Base-by-base conservation (phyloP, 495 filamentous ascomycete genomes). In the Emericellopsis terricola region DNA sequence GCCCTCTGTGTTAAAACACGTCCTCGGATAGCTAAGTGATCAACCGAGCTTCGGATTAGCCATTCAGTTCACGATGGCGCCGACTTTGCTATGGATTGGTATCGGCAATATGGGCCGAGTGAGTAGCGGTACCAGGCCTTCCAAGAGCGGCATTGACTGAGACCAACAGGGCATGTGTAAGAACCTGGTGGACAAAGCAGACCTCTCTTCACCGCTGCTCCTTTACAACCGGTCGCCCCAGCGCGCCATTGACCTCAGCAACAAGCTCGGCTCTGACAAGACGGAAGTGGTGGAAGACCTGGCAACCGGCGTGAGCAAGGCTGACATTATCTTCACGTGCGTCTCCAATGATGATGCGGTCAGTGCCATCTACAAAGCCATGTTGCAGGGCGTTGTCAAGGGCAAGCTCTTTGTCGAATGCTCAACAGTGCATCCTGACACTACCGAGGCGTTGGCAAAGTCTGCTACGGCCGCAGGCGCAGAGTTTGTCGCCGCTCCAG, bases 91-190 rank as follows among this genome's bases (percentile, higher is more conserved):
- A 46, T 93, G 77, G 75, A 78, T 92, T 36, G 85, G 85, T 33
- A 62, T 94, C 35, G 85, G 85, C 7, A 94, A 94, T 52, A 92
- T 93, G 69, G 85, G 85, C 40, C 64, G 79, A 38, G 82, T 85
- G 62, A 60, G 72, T 60, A 24, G 18, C 10, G 32, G 4, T 18
- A 18, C 29, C 24, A n/a, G 29, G 34, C 16, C 9, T 11, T 11
- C n/a, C n/a, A n/a, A n/a, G n/a, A n/a, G n/a, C n/a, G 13, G 7
- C 17, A 23, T 42, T 35, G 10, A 19, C 15, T 24, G 29, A 14
- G 7, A 21, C 28, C 17, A 34, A 3, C 51, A 89, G 79, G 84
- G 81, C 38, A 93, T 93, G 82, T 65, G 60, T 52, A 76, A 74
- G 47, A 94, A 92, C 53, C 56, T 94, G 19, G 73, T 77, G 11